Percentiles rank a stretch among this genome's conserved stretches.
Evolutionary conservation across 768 basidiomycete species (phyloP).

Genomic region (Termitomyces sp.): DNA sequence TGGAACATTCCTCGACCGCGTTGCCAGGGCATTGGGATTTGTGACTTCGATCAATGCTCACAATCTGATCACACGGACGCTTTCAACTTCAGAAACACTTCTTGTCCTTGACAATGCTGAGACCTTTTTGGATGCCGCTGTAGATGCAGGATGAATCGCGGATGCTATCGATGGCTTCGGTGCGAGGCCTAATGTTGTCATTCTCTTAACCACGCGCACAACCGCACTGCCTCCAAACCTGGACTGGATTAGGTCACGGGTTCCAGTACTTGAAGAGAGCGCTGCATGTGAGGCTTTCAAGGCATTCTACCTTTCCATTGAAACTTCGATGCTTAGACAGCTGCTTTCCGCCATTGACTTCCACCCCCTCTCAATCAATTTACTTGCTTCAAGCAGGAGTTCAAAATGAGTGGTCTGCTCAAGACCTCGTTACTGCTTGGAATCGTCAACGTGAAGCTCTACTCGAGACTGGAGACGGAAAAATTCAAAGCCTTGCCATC

Average conservation of each 20-base stretch:
- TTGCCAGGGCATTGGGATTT: neutral
- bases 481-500: neutral
- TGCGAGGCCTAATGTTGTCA: neutral
- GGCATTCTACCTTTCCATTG: neutral
- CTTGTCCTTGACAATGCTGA: conserved; percentile 23
- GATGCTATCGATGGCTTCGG: neutral
- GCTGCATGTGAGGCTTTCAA: neutral
- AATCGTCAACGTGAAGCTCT: neutral
- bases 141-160: neutral
- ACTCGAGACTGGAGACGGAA: neutral
- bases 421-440: conserved; percentile 1
- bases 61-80: neutral
- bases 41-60: neutral
- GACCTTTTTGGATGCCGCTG: neutral
- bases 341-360: neutral
- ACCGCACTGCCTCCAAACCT: neutral
- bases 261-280: neutral
- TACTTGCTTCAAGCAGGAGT: conserved; percentile 2
- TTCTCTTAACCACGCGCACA: conserved; percentile 1
- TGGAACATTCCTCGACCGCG: neutral
- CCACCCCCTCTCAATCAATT: conserved; percentile 5
- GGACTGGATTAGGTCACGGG: neutral
- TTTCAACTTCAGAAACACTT: conserved; percentile 6
- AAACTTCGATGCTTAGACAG: neutral
- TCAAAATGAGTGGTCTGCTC: conserved; percentile 4